Conservation (phyloP, 2,329 filamentous ascomycete species). For the Plenodomus tracheiphilus region DNA sequence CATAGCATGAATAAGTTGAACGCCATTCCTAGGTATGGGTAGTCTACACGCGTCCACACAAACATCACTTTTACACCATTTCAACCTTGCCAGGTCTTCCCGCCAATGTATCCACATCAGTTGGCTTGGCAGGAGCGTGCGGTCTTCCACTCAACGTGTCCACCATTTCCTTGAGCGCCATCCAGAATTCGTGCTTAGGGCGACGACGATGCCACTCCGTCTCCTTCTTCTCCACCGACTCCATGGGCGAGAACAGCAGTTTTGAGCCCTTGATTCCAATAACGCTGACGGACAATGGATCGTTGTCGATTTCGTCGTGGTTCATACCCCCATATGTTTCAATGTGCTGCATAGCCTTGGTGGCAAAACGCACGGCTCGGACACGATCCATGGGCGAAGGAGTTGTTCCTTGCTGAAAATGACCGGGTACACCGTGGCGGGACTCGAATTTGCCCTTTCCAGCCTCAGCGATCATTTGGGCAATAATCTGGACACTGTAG, state of each 20-base stretch:
- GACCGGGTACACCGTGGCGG: slow-evolving; percentile 65
- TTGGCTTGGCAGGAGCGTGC: slow-evolving; percentile 20
- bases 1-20: too few relatives aligned
- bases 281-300: slow-evolving; percentile 74
- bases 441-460: slow-evolving; percentile 90
- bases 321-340: slow-evolving; percentile 72
- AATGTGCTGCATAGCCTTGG: slow-evolving; percentile 91
- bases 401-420: slow-evolving; percentile 49
- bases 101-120: slow-evolving; percentile 23
- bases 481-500: slow-evolving; percentile 90
- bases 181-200: slow-evolving; percentile 85
- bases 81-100: slow-evolving; percentile 15
- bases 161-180: slow-evolving; percentile 75
- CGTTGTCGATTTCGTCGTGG: slow-evolving; percentile 69
- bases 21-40: too few relatives aligned
- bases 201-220: slow-evolving; percentile 93
- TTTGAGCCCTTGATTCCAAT: slow-evolving; percentile 92
- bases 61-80: background rate
- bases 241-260: slow-evolving; percentile 84
- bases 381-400: slow-evolving; percentile 96
- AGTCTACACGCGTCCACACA: too few relatives aligned
- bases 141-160: slow-evolving; percentile 74
- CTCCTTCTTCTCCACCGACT: slow-evolving; percentile 74
- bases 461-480: slow-evolving; percentile 93
- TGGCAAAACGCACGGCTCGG: slow-evolving; percentile 85